Percentiles rank a stretch among this genome's conserved stretches.
Evolutionary conservation across 768 basidiomycete species (phyloP).

Genomic region (Mycena olivaceomarginata): DNA sequence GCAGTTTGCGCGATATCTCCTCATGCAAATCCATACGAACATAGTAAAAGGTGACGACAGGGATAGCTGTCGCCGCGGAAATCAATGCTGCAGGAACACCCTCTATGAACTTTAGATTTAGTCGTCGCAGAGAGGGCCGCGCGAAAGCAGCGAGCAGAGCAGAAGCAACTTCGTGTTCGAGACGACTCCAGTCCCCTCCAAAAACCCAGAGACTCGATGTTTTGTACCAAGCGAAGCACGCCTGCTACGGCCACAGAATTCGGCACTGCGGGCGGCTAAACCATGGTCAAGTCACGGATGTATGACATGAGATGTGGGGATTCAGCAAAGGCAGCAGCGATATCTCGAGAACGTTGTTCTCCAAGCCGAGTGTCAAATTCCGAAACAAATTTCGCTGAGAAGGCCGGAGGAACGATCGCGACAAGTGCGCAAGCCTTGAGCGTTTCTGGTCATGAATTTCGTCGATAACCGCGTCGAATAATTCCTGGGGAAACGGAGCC

Average conservation of each 20-base stretch:
- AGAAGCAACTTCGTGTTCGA: neutral
- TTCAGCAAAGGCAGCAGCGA: no score
- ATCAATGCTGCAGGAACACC: slow-evolving; percentile 21
- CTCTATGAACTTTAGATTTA: no score
- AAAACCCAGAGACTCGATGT: slow-evolving; percentile 20
- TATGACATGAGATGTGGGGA: slow-evolving; percentile 60
- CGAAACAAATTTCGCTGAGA: no score
- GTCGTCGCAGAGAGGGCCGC: neutral
- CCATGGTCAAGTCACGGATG: slow-evolving; percentile 52
- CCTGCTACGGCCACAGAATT: neutral
- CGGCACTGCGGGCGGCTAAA: no score
- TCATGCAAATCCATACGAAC: neutral
- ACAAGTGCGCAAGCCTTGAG: neutral
- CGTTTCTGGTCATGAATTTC: no score
- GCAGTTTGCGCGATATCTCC: neutral
- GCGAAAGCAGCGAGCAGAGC: slow-evolving; percentile 18
- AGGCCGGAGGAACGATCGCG: no score
- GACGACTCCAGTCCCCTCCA: no score
- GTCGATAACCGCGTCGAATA: no score
- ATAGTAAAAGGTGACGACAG: neutral
- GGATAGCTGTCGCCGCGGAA: slow-evolving; percentile 5
- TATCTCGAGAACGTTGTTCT: no score
- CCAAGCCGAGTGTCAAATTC: no score
- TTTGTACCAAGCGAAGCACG: neutral
- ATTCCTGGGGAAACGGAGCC: no score